Evolutionary conservation across 441 rosid genomes (phyloP).

Genomic region (Viola pubescens): DNA sequence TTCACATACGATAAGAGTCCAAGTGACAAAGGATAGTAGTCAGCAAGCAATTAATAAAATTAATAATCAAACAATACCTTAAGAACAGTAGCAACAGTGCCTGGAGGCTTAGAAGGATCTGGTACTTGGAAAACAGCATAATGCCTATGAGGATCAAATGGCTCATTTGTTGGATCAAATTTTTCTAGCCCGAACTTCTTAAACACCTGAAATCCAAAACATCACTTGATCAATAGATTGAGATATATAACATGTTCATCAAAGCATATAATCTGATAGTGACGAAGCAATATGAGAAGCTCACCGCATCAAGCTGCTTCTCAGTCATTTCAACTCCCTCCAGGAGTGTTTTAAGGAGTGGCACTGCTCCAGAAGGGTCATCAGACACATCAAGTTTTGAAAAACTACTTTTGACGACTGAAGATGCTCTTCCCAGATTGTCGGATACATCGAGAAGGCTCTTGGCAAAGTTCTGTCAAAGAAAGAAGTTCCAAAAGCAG

Average conservation of each 20-base stretch:
- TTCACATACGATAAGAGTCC: background rate
- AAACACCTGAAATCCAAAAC: slow-evolving; percentile 48
- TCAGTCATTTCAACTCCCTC: slow-evolving; percentile 99
- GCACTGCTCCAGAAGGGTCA: slow-evolving; percentile 55
- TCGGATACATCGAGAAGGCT: slow-evolving; percentile 86
- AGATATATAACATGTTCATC: background rate
- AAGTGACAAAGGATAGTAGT: background rate
- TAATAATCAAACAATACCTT: slow-evolving; percentile 41
- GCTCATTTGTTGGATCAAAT: slow-evolving; percentile 68
- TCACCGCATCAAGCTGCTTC: slow-evolving; percentile 82
- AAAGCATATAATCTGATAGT: background rate
- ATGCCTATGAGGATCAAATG: slow-evolving; percentile 85
- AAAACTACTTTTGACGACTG: slow-evolving; percentile 72
- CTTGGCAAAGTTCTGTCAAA: slow-evolving; percentile 68
- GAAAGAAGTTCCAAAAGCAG: slow-evolving; percentile 2
- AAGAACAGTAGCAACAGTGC: slow-evolving; percentile 81
- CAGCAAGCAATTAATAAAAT: background rate
- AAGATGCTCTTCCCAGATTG: slow-evolving; percentile 85
- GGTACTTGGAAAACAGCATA: slow-evolving; percentile 73
- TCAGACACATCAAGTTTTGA: slow-evolving; percentile 57
- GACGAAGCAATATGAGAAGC: background rate
- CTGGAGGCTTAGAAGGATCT: slow-evolving; percentile 81
- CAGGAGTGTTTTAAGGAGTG: slow-evolving; percentile 66
- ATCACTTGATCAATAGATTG: slow-evolving; percentile 8
- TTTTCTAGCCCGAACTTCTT: slow-evolving; percentile 68